Evolutionary conservation across 352 stramenopile genomes (phyloP).

Genomic region (Pythium volutum): DNA sequence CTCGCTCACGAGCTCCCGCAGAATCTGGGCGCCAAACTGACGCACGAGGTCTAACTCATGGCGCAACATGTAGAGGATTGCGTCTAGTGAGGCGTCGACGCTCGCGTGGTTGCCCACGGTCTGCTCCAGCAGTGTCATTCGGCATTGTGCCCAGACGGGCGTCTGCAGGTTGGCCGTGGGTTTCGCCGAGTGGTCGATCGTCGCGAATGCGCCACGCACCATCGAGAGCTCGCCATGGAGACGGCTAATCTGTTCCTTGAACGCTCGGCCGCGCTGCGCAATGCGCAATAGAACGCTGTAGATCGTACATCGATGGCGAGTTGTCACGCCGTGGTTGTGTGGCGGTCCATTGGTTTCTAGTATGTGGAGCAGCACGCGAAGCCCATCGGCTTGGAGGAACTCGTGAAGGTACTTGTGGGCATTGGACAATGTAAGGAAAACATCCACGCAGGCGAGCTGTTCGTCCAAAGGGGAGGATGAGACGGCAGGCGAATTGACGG

Average conservation of each 20-base stretch:
- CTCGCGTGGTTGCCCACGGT: conserved; percentile 42
- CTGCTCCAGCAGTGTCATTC: conserved; percentile 53
- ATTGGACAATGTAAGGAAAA: conserved; percentile 46
- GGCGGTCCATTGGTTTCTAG: conserved; percentile 24
- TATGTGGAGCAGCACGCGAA: conserved; percentile 42
- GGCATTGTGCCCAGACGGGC: conserved; percentile 32
- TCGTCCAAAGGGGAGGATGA: conserved; percentile 26
- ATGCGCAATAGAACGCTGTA: conserved; percentile 40
- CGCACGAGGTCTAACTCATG: conserved; percentile 30
- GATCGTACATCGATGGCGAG: conserved; percentile 30
- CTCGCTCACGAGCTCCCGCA: conserved; percentile 48
- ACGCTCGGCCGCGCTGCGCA: conserved; percentile 34
- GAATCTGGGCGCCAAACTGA: conserved; percentile 57
- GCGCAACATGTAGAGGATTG: conserved; percentile 45
- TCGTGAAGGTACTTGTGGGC: conserved; percentile 41
- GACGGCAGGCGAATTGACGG: not conserved
- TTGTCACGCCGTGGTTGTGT: conserved; percentile 8
- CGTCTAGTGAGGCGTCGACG: conserved; percentile 26
- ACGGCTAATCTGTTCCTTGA: conserved; percentile 49
- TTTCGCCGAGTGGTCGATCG: not conserved
- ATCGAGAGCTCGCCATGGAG: conserved; percentile 43
- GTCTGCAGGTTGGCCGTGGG: conserved; percentile 19
- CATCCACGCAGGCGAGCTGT: conserved; percentile 43
- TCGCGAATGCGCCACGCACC: conserved; percentile 34
- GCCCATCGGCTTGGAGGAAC: conserved; percentile 52